phyloP scores from a whole-genome alignment of 148 eudicot genomes.

The Rhododendron molle region DNA sequence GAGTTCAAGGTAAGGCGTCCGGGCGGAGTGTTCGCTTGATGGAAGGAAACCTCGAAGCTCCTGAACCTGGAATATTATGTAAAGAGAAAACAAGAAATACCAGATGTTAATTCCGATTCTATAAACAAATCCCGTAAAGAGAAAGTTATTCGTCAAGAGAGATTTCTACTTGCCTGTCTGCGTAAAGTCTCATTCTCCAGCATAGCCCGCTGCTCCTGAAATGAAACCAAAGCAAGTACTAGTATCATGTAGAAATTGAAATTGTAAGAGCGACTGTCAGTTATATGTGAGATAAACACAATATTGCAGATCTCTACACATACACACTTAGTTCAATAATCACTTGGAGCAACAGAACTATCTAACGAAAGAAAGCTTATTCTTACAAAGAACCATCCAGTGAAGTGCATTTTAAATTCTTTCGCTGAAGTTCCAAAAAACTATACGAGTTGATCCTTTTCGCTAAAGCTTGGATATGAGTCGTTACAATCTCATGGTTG shows the following conservation, averaged over 20 bases:
- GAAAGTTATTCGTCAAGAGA: neutral
- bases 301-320: neutral
- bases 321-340: neutral
- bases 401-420: neutral
- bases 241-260: neutral
- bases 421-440: neutral
- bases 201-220: conserved; percentile 60
- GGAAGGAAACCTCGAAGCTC: conserved; percentile 45
- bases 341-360: neutral
- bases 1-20: conserved; percentile 35
- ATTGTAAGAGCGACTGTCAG: neutral
- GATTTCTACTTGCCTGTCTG: conserved; percentile 43
- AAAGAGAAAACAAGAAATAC: neutral
- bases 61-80: conserved; percentile 41
- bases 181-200: conserved; percentile 62
- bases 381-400: neutral
- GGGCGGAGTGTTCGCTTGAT: conserved; percentile 21
- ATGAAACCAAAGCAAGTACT: neutral
- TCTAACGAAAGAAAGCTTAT: neutral
- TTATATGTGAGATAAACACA: neutral
- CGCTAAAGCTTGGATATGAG: neutral
- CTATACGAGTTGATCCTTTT: neutral
- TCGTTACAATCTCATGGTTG: neutral
- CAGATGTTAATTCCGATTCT: neutral
- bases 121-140: neutral